These are phyloP conservation scores for Lachnellula hyalina DNA, from an alignment of 2,329 filamentous ascomycete genomes.

Conservation along the genomic window DNA sequence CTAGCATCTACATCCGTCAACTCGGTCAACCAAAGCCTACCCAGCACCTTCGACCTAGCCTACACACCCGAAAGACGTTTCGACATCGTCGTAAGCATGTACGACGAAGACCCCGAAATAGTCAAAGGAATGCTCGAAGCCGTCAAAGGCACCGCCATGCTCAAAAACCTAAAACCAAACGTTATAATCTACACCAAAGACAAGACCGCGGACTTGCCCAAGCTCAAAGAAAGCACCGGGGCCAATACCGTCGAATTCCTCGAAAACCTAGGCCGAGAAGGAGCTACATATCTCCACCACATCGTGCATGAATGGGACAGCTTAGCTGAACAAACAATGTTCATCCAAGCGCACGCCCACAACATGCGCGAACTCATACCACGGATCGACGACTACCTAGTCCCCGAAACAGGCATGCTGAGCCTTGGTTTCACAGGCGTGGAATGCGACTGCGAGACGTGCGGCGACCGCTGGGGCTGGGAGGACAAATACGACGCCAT, in stretches of 20 bases:
- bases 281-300: constrained; percentile 43
- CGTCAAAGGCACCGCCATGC: constrained; percentile 19
- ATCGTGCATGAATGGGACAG: constrained; percentile 39
- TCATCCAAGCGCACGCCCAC: constrained; percentile 42
- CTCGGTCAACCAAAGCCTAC: constrained; percentile 2
- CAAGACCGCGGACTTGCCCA: constrained; percentile 8
- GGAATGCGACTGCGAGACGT: constrained; percentile 35
- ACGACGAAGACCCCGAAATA: constrained; percentile 19
- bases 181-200: constrained; percentile 28
- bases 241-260: constrained; percentile 25
- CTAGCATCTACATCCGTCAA: constrained; percentile 5
- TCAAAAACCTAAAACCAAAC: constrained; percentile 14
- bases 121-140: constrained; percentile 17
- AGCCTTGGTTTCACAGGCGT: constrained; percentile 36
- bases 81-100: constrained; percentile 28
- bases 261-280: constrained; percentile 41
- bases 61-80: constrained; percentile 18
- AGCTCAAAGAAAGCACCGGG: constrained; percentile 17
- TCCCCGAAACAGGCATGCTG: constrained; percentile 41
- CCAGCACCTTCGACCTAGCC: constrained; percentile 13
- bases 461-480: constrained; percentile 38
- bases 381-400: constrained; percentile 37
- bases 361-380: constrained; percentile 35
- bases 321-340: constrained; percentile 42
- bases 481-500: constrained; percentile 34